phyloP scores from a whole-genome alignment of 1,139 yeast genomes.

The Hemisphaericaspora xylofermentans region DNA sequence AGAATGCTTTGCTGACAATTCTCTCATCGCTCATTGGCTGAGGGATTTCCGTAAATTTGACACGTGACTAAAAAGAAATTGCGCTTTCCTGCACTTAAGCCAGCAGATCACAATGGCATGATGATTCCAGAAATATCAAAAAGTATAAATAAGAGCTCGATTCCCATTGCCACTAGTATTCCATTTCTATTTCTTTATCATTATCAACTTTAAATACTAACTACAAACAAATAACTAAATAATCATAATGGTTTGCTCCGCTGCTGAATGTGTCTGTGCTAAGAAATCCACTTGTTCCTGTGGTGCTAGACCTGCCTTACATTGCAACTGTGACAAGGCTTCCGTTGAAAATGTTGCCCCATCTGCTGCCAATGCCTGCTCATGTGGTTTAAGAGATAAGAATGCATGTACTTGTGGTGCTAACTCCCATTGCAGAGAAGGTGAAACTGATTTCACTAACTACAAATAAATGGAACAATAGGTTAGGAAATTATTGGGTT shows the following conservation, averaged over 20 bases:
- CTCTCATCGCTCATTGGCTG: constrained; percentile 9
- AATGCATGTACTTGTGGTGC: constrained; percentile 44
- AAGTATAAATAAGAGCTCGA: not conserved
- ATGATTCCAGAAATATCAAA: not conserved
- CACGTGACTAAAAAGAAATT: no score
- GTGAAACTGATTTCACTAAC: constrained; percentile 47
- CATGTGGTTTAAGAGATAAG: constrained; percentile 48
- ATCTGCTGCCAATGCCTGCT: constrained; percentile 35
- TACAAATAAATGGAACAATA: constrained; percentile 23
- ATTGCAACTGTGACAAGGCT: constrained; percentile 46
- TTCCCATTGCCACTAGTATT: not conserved
- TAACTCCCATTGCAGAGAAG: constrained; percentile 43
- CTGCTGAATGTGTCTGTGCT: constrained; percentile 48
- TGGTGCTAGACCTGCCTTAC: constrained; percentile 47
- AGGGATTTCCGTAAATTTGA: not conserved
- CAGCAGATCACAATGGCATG: not conserved
- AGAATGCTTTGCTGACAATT: not conserved
- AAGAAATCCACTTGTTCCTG: constrained; percentile 51
- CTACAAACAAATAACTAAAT: not conserved
- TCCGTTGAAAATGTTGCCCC: constrained; percentile 42
- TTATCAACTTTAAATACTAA: not conserved
- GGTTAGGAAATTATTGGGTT: no score
- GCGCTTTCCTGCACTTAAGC: not conserved
- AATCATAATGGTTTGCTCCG: constrained; percentile 40
- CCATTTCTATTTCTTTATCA: not conserved